Conservation (phyloP, 495 filamentous ascomycete species). For the Darksidea phi region DNA sequence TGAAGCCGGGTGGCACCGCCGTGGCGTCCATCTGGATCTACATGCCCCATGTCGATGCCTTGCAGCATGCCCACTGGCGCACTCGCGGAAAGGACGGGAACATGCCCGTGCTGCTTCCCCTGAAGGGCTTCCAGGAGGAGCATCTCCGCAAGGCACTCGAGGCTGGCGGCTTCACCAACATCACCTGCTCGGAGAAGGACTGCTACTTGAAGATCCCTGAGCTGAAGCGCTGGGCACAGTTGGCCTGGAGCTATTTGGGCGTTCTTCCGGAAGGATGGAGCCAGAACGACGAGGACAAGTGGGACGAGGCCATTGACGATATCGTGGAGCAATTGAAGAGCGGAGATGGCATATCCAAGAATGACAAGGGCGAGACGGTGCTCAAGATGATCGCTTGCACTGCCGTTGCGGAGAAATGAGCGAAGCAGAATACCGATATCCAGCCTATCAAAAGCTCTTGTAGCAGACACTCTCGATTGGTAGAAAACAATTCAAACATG, state of each 20-base stretch:
- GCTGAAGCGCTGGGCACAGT: constrained; percentile 9
- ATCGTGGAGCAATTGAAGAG: constrained; percentile 9
- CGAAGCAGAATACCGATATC: too few species aligned
- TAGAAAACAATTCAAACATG: too few species aligned
- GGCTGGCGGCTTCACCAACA: constrained; percentile 3
- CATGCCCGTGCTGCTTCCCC: constrained; percentile 8
- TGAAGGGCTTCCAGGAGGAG: neutral
- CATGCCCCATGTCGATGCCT: constrained; percentile 27
- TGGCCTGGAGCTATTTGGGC: constrained; percentile 13
- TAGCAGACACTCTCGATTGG: too few species aligned
- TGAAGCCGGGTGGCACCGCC: constrained; percentile 32
- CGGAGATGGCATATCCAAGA: neutral
- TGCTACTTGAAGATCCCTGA: neutral
- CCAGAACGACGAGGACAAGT: constrained; percentile 9
- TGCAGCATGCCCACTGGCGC: constrained; percentile 26
- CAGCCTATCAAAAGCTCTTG: too few species aligned
- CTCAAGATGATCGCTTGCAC: neutral
- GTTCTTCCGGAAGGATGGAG: neutral
- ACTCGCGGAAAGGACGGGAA: constrained; percentile 20
- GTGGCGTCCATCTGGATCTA: constrained; percentile 25
- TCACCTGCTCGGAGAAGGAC: neutral
- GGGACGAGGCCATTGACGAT: constrained; percentile 6
- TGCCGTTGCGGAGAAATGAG: constrained; percentile 7
- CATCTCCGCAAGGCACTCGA: neutral
- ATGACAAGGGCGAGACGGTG: neutral